Base-by-base conservation (phyloP, 139 green algal genomes). In the Ettlia oleoabundans region DNA sequence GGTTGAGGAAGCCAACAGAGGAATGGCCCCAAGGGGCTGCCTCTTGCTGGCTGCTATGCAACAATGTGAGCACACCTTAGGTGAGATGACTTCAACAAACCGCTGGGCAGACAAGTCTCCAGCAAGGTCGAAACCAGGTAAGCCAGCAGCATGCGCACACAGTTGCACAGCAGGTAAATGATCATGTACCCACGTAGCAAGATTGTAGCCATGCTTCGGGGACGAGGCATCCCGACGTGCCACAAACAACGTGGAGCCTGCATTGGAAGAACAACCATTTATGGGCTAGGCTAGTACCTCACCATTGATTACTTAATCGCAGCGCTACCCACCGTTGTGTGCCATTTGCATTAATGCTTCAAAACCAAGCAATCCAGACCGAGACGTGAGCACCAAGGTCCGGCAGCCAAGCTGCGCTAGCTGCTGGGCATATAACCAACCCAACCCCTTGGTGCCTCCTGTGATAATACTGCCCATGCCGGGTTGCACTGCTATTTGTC, bases 381-480 rank as follows among this genome's bases (percentile, higher is more conserved):
- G 66, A 2, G 80, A 87, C 2, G 73, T 73, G 13, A 90, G 51
- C 19, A 90, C 74, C 43, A 86, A 15, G 35, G 38, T 53, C 6
- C 28, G 7, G 40, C 38, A 40, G 2, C 52, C 76, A 24, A 32
- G 61, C 2, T n/a, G 9, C 37, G 22, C 38, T 28, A 79, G 41
- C 24, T 81, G 40, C 10, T 62, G 77, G 37, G 67, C 81, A n/a
- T 41, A 71, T 19, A 80, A 30, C 64, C 86, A 33, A 22, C 86
- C 86, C 37, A 90, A 64, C 26, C 87, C 87, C 26, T 68, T 71
- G 2, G 76, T 84, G 24, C 84, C 87, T n/a, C 87, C 86, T 35
- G 78, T 79, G 5, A 90, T 30, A 18, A 90, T 33, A 15, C 24
- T 30, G 0, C 70, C 55, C 35, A 30, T 68, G 41, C 32, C 30